These are phyloP conservation scores for Hemisphaericaspora xylofermentans DNA, from an alignment of 1,139 yeast genomes.

Conservation along the genomic window DNA sequence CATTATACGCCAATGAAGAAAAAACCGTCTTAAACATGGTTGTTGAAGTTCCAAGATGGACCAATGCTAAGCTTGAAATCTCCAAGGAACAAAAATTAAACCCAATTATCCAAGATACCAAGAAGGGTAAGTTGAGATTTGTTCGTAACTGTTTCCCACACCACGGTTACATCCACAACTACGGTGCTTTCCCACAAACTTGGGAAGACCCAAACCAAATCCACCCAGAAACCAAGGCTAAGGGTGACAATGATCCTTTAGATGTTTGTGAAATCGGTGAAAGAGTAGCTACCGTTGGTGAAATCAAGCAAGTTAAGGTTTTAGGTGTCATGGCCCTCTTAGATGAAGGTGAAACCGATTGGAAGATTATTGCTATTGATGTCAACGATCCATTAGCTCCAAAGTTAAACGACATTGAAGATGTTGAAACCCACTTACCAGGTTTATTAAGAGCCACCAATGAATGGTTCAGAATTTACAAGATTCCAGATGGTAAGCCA, in stretches of 20 bases:
- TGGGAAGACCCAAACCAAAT: constrained; percentile 74
- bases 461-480: constrained; percentile 94
- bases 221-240: constrained; percentile 77
- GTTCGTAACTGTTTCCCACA: constrained; percentile 94
- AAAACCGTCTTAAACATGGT: constrained; percentile 77
- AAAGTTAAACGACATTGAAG: constrained; percentile 73
- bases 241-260: constrained; percentile 94
- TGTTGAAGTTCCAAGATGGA: constrained; percentile 95
- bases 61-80: constrained; percentile 91
- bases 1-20: constrained; percentile 64
- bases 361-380: constrained; percentile 91
- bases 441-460: constrained; percentile 81
- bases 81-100: constrained; percentile 70
- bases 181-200: constrained; percentile 98
- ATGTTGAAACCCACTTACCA: constrained; percentile 81
- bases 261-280: constrained; percentile 96
- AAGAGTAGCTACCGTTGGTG: constrained; percentile 65
- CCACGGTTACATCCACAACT: constrained; percentile 94
- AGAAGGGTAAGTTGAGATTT: constrained; percentile 83
- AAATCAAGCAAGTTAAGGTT: constrained; percentile 80
- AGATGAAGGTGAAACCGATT: constrained; percentile 97
- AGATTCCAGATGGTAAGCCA: constrained; percentile 91
- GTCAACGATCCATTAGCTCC: constrained; percentile 77
- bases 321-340: constrained; percentile 91
- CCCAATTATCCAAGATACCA: constrained; percentile 92